Evolutionary conservation across 805 yeast species (phyloP).

Genomic region (Ascoidea asiatica): DNA sequence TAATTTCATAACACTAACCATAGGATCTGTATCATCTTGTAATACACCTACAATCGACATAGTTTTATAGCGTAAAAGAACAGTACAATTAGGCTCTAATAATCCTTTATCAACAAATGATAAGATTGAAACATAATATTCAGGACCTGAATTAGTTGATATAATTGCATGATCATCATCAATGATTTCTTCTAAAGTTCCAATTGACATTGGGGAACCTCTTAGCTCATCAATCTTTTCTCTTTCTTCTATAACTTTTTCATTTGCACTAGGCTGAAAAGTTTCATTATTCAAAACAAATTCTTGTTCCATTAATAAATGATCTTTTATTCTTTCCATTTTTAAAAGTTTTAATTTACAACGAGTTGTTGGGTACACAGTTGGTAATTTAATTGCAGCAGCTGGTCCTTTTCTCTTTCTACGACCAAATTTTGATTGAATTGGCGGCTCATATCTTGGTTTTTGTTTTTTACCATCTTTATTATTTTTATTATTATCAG

Average conservation of each 20-base stretch:
- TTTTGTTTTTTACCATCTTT: constrained; percentile 66
- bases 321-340: constrained; percentile 95
- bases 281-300: constrained; percentile 91
- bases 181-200: constrained; percentile 91
- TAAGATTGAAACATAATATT: constrained; percentile 89
- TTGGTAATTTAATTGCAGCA: constrained; percentile 72
- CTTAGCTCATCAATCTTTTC: constrained; percentile 90
- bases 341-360: constrained; percentile 83
- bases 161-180: constrained; percentile 99
- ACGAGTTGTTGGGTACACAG: constrained; percentile 83
- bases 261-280: constrained; percentile 81
- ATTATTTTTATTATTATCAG: constrained; percentile 27
- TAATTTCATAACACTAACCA: constrained; percentile 94
- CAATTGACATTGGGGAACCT: constrained; percentile 93
- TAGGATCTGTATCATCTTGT: constrained; percentile 95
- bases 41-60: constrained; percentile 96
- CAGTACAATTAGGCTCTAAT: constrained; percentile 95
- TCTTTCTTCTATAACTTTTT: constrained; percentile 91
- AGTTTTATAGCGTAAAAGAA: constrained; percentile 86
- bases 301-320: constrained; percentile 86
- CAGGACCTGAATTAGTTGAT: constrained; percentile 91
- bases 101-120: constrained; percentile 95
- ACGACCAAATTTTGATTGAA: constrained; percentile 84
- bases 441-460: constrained; percentile 98
- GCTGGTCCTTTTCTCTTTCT: constrained; percentile 91